Evolutionary conservation across 441 rosid genomes (phyloP), one percentile per base, ranked within the genome.

Genomic region (Mallotus japonicus): DNA sequence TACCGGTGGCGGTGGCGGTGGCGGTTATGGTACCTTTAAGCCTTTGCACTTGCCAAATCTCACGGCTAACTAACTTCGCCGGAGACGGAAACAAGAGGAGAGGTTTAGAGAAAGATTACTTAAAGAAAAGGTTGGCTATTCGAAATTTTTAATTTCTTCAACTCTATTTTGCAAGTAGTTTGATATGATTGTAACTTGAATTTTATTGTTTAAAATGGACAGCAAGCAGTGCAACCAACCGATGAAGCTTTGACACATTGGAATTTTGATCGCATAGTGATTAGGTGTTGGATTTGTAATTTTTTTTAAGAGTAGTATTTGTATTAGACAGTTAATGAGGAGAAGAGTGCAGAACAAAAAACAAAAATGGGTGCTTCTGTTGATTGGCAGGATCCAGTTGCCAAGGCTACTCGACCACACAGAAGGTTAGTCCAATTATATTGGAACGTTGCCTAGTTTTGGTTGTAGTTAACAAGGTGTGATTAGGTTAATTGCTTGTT

Each of bases 331-430:
- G 73, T 37, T 60, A 89, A 28, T 28, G 3, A 86, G 54, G 80
- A 87, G 59, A 79, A 85, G 75, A 80, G 65, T n/a, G 42, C 68
- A 51, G 73, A 78, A 76, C 85, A 79, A 71, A 85, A 80, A 63
- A 75, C 71, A 19, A 85, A 83, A 74, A 51, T 58, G 65, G 75
- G 69, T 37, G 81, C 70, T 19, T 62, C 86, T 60, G 76, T 77
- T 69, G 86, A 44, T 50, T 71, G 72, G 77, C 87, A 85, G 40
- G 72, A 78, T 0, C 82, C 76, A 75, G 85, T 76, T 28, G 32
- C 3, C 13, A 96, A 92, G 86, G 80, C 78, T 77, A 89, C 98
- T 64, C 87, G 99, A 62, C 94, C 97, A 22, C 91, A 86, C 63
- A 97, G 98, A 87, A 96, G 99, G 97, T 94, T 57, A 55, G 81